Evolutionary conservation across 352 stramenopile genomes (phyloP).

Genomic region (Poterioochromonas sp.): DNA sequence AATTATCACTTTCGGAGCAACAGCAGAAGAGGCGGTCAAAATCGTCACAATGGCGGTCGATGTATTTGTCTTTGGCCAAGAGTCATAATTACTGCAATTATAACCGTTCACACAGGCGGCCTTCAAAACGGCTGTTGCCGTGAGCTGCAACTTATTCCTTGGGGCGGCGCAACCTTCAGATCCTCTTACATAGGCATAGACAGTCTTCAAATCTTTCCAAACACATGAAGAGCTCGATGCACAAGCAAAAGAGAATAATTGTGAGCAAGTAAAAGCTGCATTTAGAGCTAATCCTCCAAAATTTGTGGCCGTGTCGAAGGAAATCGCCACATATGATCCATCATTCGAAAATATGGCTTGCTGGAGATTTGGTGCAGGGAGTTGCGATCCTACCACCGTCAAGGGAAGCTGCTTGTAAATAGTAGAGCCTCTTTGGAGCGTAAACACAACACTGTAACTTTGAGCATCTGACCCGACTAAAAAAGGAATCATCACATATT

Average conservation of each 20-base stretch:
- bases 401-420: too few species aligned
- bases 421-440: too few species aligned
- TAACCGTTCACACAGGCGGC: background rate
- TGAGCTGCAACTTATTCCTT: background rate
- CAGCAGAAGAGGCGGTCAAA: background rate
- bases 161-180: background rate
- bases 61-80: background rate
- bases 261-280: background rate
- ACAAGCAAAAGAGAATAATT: slow-evolving; percentile 16
- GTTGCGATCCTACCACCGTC: background rate
- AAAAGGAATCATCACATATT: background rate
- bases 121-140: background rate
- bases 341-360: slow-evolving; percentile 18
- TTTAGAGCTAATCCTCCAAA: background rate
- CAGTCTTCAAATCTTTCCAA: slow-evolving; percentile 1
- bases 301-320: background rate
- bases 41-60: background rate
- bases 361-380: background rate
- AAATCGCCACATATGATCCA: background rate
- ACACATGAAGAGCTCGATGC: background rate
- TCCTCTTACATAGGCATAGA: background rate
- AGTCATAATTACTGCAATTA: background rate
- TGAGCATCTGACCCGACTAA: background rate
- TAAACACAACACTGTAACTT: background rate
- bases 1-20: background rate